Percentiles rank a stretch among this genome's conserved stretches.
These are phyloP conservation scores for Penicillium flavigenum DNA, from an alignment of 495 filamentous ascomycete species.

Conservation along the genomic window DNA sequence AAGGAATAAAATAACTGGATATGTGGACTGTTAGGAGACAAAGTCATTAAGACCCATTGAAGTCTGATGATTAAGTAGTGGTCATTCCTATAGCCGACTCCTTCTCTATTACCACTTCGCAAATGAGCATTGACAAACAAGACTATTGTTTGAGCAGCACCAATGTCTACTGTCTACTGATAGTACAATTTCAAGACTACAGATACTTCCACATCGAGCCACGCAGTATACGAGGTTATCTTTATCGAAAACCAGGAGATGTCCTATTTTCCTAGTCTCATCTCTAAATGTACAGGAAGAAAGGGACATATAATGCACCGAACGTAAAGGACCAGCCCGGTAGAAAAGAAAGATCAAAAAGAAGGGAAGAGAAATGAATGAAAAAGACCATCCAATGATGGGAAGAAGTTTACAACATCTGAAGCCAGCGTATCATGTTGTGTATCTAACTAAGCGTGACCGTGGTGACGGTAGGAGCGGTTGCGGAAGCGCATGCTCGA, in stretches of 20 bases:
- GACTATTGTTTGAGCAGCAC: neutral
- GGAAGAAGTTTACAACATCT: slow-evolving; percentile 11
- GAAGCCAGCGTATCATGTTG: slow-evolving; percentile 23
- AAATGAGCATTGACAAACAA: neutral
- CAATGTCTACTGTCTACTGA: neutral
- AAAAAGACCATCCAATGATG: neutral
- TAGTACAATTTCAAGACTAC: neutral
- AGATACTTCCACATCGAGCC: neutral
- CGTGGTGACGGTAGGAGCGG: slow-evolving; percentile 28
- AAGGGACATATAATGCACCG: slow-evolving; percentile 20
- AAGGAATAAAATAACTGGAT: neutral
- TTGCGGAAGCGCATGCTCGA: slow-evolving; percentile 37
- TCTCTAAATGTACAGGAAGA: slow-evolving; percentile 27
- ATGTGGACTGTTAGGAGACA: neutral
- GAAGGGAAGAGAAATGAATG: slow-evolving; percentile 1
- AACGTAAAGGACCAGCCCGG: slow-evolving; percentile 23
- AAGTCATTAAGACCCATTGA: too few species aligned
- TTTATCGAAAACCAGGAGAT: slow-evolving; percentile 8
- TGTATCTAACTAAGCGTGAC: slow-evolving; percentile 22
- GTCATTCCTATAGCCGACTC: neutral
- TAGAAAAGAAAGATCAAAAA: slow-evolving; percentile 5
- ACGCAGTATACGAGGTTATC: neutral
- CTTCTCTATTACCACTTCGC: neutral
- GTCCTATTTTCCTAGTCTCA: slow-evolving; percentile 8
- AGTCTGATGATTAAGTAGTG: neutral